phyloP scores from a whole-genome alignment of 257 asterid genomes.

The Fraxinus anomala region DNA sequence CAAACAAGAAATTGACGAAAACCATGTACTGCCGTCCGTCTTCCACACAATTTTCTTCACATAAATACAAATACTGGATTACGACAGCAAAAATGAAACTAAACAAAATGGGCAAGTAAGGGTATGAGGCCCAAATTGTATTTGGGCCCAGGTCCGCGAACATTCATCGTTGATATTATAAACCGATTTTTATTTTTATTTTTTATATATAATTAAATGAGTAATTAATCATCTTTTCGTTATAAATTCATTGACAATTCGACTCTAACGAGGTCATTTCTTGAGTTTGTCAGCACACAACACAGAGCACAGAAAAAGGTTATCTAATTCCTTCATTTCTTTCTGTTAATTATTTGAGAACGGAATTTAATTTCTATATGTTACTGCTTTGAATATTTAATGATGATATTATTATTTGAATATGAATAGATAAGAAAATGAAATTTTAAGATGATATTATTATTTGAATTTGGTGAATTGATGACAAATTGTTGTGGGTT shows the following conservation, averaged over 20 bases:
- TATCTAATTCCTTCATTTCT: background rate
- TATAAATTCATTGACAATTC: background rate
- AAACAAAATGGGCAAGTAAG: background rate
- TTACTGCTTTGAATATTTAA: background rate
- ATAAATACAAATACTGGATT: background rate
- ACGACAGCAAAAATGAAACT: background rate
- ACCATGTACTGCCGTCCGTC: background rate
- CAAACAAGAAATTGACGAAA: background rate
- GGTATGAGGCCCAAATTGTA: background rate
- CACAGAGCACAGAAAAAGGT: background rate
- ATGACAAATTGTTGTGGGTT: conserved; percentile 3
- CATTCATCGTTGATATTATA: background rate
- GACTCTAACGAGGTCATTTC: background rate
- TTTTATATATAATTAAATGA: too few relatives aligned
- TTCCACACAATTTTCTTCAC: background rate
- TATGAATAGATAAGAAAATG: background rate
- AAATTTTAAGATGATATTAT: background rate
- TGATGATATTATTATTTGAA: background rate
- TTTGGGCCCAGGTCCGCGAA: conserved; percentile 4
- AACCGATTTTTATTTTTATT: background rate
- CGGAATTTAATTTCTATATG: background rate
- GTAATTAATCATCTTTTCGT: background rate
- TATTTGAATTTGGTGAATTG: background rate
- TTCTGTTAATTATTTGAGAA: background rate
- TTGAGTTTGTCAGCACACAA: background rate